Percentiles rank a stretch among this genome's conserved stretches.
These are phyloP conservation scores for Hanseniaspora uvarum DNA, from an alignment of 1,139 yeast genomes.

Conservation along the genomic window DNA sequence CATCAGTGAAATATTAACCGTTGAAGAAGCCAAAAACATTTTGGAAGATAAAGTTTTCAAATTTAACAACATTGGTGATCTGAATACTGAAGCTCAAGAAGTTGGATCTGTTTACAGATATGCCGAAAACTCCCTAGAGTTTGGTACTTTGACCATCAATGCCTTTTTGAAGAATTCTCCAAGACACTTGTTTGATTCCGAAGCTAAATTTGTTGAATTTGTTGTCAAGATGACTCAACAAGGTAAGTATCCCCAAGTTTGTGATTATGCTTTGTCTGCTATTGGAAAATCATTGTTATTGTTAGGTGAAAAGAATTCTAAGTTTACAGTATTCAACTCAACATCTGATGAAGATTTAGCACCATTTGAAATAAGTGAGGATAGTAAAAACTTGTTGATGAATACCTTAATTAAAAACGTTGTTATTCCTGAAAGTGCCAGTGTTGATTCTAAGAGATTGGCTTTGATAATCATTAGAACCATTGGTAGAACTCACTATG, in stretches of 20 bases:
- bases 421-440: constrained; percentile 46
- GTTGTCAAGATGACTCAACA: constrained; percentile 38
- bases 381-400: constrained; percentile 36
- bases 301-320: constrained; percentile 37
- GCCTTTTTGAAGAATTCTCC: constrained; percentile 75
- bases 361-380: constrained; percentile 35
- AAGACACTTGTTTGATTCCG: constrained; percentile 43
- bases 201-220: constrained; percentile 41
- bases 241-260: constrained; percentile 44
- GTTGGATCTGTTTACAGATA: constrained; percentile 20
- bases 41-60: constrained; percentile 52
- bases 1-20: constrained; percentile 53
- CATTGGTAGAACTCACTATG: constrained; percentile 52
- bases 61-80: constrained; percentile 25
- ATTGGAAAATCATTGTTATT: constrained; percentile 68
- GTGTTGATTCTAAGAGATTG: constrained; percentile 73
- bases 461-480: constrained; percentile 70
- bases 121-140: constrained; percentile 36
- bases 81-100: constrained; percentile 29
- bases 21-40: constrained; percentile 55
- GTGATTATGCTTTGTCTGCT: constrained; percentile 74
- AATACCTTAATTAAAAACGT: constrained; percentile 43
- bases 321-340: constrained; percentile 26
- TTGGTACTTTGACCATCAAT: constrained; percentile 64
- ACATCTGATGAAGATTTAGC: constrained; percentile 21